A percentile compares a stretch with the other conserved stretches of the same genome.
Evolutionary conservation across 2,329 filamentous ascomycete species (phyloP).

Genomic region (Macrophomina phaseolina): DNA sequence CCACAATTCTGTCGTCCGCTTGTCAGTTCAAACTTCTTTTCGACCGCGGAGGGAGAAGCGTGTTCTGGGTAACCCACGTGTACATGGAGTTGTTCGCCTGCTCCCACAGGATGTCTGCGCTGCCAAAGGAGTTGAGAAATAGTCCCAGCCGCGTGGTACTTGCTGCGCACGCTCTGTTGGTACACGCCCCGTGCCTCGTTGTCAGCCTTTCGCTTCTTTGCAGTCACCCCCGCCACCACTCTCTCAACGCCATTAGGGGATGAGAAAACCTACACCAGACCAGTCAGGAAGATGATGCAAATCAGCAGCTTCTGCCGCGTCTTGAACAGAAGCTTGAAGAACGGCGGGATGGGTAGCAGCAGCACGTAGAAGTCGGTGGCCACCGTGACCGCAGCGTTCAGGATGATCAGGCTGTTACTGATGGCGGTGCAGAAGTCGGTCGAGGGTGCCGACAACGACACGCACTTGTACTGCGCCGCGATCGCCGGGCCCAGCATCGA

Average conservation of each 20-base stretch:
- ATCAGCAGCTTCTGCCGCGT: slow-evolving; percentile 10
- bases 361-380: slow-evolving; percentile 28
- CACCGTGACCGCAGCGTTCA: slow-evolving; percentile 23
- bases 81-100: slow-evolving; percentile 18
- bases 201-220: too few species aligned
- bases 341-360: slow-evolving; percentile 23
- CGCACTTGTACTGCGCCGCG: slow-evolving; percentile 19
- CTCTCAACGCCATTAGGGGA: too few species aligned
- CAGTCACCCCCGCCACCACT: too few species aligned
- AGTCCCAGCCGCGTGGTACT: slow-evolving; percentile 12
- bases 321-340: slow-evolving; percentile 4
- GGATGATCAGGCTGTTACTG: slow-evolving; percentile 17
- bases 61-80: not conserved
- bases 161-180: slow-evolving; percentile 3
- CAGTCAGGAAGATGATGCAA: slow-evolving; percentile 7
- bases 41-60: too few species aligned
- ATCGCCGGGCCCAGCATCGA: slow-evolving; percentile 3
- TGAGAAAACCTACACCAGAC: not conserved
- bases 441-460: not conserved
- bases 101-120: slow-evolving; percentile 5
- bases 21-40: not conserved
- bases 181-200: too few species aligned
- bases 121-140: not conserved
- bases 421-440: slow-evolving; percentile 2
- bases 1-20: not conserved